Evolutionary conservation across 345 rosid species (phyloP), one percentile per base, ranked within the genome.

Genomic region (Populus tremula): DNA sequence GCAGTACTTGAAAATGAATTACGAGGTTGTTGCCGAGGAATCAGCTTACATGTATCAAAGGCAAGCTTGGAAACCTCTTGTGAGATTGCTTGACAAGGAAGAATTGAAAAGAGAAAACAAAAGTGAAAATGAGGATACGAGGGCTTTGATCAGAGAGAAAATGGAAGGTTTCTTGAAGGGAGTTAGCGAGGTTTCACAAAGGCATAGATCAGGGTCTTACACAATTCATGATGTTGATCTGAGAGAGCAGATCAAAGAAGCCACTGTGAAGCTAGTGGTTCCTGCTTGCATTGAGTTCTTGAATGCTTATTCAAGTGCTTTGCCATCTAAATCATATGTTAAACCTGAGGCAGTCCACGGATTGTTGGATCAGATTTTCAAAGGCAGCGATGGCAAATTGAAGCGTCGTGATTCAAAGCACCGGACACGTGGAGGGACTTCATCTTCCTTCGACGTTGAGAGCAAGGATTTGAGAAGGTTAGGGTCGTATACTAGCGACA

Each of bases 11-110:
- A 89, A 81, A 70, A 66, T 72, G 76, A 81, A 66, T 17, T 88
- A 82, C 89, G 89, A 89, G 82, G 31, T 70, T 33, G 80, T 79
- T 7, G 90, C 94, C 0, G 92, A 88, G 83, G 91, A 88, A 82
- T 86, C 91, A 14, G 94, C 91, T 21, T 89, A 89, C 76, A 8
- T 82, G 83, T 89, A 91, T 38, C 94, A 88, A 78, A 84, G 43
- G 78, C 89, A 83, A 53, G 86, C 87, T 0, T 88, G 92, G 92
- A 82, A 81, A 13, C 85, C 89, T 6, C 76, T 91, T 6, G 86
- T 84, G n/a, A 73, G 86, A 31, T 39, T 87, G 49, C 77, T 87
- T 45, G 88, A 84, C 56, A 62, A 65, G 18, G 88, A 84, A 41
- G 85, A 82, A 2, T 38, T 45, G 56, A 61, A 69, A 63, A 83